Evolutionary conservation across 2,329 filamentous ascomycete genomes (phyloP).

Genomic region (Neonectria punicea): DNA sequence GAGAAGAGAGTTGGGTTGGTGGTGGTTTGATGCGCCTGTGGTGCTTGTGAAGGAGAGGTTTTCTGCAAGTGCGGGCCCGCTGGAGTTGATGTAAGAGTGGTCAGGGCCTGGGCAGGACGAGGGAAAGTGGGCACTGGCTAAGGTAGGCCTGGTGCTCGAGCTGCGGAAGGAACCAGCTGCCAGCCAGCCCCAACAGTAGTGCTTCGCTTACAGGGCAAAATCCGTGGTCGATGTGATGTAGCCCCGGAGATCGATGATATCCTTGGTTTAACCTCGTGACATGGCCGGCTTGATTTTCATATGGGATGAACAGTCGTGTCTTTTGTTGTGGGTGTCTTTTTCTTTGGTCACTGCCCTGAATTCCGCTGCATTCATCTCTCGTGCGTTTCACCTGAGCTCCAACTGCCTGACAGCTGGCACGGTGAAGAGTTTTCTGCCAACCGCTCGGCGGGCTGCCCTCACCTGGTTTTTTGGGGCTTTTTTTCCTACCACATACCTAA

Average conservation of each 20-base stretch:
- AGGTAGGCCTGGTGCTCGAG: not conserved
- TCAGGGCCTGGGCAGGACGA: conserved; percentile 21
- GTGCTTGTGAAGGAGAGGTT: conserved; percentile 37
- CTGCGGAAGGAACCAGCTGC: not conserved
- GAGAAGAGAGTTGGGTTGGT: conserved; percentile 25
- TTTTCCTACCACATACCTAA: not conserved
- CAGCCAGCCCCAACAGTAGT: conserved; percentile 5
- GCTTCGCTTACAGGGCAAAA: conserved; percentile 27
- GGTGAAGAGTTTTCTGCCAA: not conserved
- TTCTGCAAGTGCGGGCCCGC: conserved; percentile 40
- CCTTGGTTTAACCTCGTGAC: not conserved
- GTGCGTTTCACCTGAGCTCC: not conserved
- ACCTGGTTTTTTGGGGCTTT: not conserved
- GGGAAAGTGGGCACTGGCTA: conserved; percentile 4
- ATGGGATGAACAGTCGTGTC: not conserved
- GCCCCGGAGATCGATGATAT: not conserved
- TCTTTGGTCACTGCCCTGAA: not conserved
- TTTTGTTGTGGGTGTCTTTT: not conserved
- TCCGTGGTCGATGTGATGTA: conserved; percentile 20
- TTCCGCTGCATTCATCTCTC: not conserved
- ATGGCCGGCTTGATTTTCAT: not conserved
- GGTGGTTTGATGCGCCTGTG: conserved; percentile 23
- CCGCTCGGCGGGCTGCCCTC: not conserved
- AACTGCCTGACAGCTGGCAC: not conserved
- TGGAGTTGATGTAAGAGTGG: conserved; percentile 29